phyloP scores from a whole-genome alignment of 1,139 yeast genomes.

The Diutina ranongensis region DNA sequence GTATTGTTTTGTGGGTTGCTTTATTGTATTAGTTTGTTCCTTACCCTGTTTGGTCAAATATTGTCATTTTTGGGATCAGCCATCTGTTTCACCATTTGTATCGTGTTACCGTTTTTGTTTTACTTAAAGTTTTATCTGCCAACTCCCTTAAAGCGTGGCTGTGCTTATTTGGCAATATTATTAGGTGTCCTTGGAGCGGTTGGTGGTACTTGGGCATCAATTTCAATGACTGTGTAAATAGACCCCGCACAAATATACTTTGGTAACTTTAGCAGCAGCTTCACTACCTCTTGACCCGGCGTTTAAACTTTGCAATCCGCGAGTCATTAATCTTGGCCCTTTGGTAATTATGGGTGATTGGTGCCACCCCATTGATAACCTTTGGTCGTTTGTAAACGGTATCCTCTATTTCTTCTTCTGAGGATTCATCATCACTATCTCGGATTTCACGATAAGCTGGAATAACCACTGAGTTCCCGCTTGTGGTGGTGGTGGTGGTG shows the following conservation, averaged over 20 bases:
- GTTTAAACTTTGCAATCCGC: slow-evolving; percentile 12
- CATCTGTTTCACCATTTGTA: slow-evolving; percentile 43
- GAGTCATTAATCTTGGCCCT: slow-evolving; percentile 34
- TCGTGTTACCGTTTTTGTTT: slow-evolving; percentile 44
- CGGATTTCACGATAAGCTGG: slow-evolving; percentile 10
- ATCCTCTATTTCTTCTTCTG: slow-evolving; percentile 10
- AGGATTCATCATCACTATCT: slow-evolving; percentile 16
- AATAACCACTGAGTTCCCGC: slow-evolving; percentile 8
- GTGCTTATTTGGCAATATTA: slow-evolving; percentile 36
- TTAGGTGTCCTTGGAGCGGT: slow-evolving; percentile 37
- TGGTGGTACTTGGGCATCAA: slow-evolving; percentile 33
- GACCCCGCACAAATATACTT: background rate
- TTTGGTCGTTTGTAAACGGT: slow-evolving; percentile 6
- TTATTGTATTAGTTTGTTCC: slow-evolving; percentile 29
- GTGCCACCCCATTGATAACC: background rate
- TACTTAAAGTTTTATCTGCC: slow-evolving; percentile 29
- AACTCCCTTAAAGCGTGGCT: slow-evolving; percentile 17
- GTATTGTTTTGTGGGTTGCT: slow-evolving; percentile 14
- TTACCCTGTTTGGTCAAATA: slow-evolving; percentile 48
- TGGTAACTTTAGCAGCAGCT: too few relatives aligned
- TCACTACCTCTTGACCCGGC: background rate
- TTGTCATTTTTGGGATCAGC: slow-evolving; percentile 49
- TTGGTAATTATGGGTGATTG: slow-evolving; percentile 26
- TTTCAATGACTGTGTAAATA: background rate
- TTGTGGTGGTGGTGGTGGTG: slow-evolving; percentile 15